Percentiles rank a stretch among this genome's conserved stretches.
Evolutionary conservation across 2,329 filamentous ascomycete species (phyloP).

Genomic region (Dactylonectria estremocensis): DNA sequence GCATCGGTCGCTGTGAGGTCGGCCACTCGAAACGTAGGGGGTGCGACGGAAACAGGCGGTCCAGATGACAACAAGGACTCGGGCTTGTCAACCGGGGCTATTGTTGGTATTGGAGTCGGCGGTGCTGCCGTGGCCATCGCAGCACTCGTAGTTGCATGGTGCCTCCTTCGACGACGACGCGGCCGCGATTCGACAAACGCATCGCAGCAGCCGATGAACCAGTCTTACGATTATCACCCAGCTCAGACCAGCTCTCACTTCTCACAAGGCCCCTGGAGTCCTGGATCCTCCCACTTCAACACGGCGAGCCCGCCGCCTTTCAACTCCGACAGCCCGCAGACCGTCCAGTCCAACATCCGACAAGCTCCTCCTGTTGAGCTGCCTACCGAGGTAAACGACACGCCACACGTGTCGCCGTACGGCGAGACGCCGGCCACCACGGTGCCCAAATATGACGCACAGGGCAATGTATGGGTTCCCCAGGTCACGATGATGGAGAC

Average conservation of each 20-base stretch:
- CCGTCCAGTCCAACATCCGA: constrained; percentile 38
- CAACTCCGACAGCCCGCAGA: constrained; percentile 34
- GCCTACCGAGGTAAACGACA: constrained; percentile 38
- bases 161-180: constrained; percentile 50
- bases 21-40: constrained; percentile 63
- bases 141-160: constrained; percentile 48
- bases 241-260: constrained; percentile 38
- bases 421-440: constrained; percentile 31
- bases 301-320: constrained; percentile 40
- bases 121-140: constrained; percentile 50
- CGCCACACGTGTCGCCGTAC: constrained; percentile 35
- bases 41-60: constrained; percentile 30
- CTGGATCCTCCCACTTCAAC: constrained; percentile 42
- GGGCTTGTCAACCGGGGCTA: constrained; percentile 55
- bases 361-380: constrained; percentile 49
- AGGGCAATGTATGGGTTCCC: constrained; percentile 53
- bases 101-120: constrained; percentile 62
- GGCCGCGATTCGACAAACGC: constrained; percentile 28
- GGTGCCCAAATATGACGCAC: constrained; percentile 51
- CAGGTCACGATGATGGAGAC: constrained; percentile 53
- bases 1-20: constrained; percentile 62
- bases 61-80: constrained; percentile 17
- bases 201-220: constrained; percentile 44
- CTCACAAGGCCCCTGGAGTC: constrained; percentile 47
- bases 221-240: constrained; percentile 46